Percentiles rank a stretch among this genome's conserved stretches.
These are phyloP conservation scores for Diaporthe nobilis DNA, from an alignment of 2,329 filamentous ascomycete genomes.

Conservation along the genomic window DNA sequence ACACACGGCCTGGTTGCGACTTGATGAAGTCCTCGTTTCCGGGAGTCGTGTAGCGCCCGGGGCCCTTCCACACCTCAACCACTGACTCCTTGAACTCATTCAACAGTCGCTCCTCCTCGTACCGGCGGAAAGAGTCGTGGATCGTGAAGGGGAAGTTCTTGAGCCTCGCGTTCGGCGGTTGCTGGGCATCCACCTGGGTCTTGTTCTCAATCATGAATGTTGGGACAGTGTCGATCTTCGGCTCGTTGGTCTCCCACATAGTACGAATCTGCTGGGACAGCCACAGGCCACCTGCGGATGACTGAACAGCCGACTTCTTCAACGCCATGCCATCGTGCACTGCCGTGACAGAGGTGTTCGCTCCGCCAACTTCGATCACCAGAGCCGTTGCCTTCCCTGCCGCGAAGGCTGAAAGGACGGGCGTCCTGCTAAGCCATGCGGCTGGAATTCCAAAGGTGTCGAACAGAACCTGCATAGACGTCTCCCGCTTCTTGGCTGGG, in stretches of 20 bases:
- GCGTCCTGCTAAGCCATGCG: slow-evolving; percentile 91
- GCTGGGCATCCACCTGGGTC: slow-evolving; percentile 87
- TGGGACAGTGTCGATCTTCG: slow-evolving; percentile 81
- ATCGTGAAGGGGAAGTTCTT: slow-evolving; percentile 76
- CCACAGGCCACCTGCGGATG: slow-evolving; percentile 89
- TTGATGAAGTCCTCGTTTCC: slow-evolving; percentile 85
- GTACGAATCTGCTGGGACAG: slow-evolving; percentile 89
- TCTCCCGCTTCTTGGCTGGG: slow-evolving; percentile 87
- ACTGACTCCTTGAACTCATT: slow-evolving; percentile 98
- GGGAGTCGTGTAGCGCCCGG: slow-evolving; percentile 73
- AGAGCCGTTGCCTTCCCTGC: slow-evolving; percentile 94
- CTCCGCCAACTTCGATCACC: slow-evolving; percentile 91
- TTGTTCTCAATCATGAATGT: slow-evolving; percentile 92
- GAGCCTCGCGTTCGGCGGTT: slow-evolving; percentile 82
- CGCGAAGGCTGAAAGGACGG: slow-evolving; percentile 91
- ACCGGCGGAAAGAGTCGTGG: slow-evolving; percentile 79
- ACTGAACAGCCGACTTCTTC: slow-evolving; percentile 89
- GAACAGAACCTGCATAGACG: slow-evolving; percentile 96
- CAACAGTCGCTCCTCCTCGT: slow-evolving; percentile 93
- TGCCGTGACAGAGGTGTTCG: slow-evolving; percentile 89
- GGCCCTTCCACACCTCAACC: slow-evolving; percentile 92
- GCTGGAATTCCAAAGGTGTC: slow-evolving; percentile 96
- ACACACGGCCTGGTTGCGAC: slow-evolving; percentile 83
- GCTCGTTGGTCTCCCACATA: slow-evolving; percentile 79
- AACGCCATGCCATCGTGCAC: slow-evolving; percentile 96